Evolutionary conservation across 345 rosid genomes (phyloP).

Genomic region (Dipteronia dyeriana): DNA sequence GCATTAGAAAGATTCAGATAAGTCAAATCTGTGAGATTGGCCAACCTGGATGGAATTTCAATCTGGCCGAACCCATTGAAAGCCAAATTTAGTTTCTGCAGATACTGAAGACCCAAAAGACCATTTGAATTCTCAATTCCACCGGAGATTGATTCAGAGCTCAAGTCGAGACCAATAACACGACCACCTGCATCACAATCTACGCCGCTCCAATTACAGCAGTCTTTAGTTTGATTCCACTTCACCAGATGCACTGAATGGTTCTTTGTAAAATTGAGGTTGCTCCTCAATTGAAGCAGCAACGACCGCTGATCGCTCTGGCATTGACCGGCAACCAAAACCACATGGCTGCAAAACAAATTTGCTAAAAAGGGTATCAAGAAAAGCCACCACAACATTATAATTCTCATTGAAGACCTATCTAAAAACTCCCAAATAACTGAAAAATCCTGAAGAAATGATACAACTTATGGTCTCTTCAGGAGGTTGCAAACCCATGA

Average conservation of each 20-base stretch:
- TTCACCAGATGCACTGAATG: background rate
- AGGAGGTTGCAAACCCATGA: background rate
- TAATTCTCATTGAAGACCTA: constrained; percentile 10
- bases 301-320: constrained; percentile 13
- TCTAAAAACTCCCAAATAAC: background rate
- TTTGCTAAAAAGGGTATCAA: background rate
- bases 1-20: constrained; percentile 44
- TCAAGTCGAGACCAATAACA: constrained; percentile 31
- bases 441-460: background rate
- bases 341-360: background rate
- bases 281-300: constrained; percentile 4
- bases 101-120: constrained; percentile 28
- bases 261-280: background rate
- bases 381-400: constrained; percentile 13
- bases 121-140: constrained; percentile 19
- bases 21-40: constrained; percentile 11
- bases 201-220: constrained; percentile 31
- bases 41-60: constrained; percentile 15
- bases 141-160: constrained; percentile 25
- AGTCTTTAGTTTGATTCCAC: constrained; percentile 23
- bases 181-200: constrained; percentile 19
- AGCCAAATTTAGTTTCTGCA: constrained; percentile 26
- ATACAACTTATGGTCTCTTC: background rate
- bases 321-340: constrained; percentile 28
- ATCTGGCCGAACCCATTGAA: constrained; percentile 13